Base-by-base conservation (phyloP, 116 monocot genomes). In the Posidonia oceanica region DNA sequence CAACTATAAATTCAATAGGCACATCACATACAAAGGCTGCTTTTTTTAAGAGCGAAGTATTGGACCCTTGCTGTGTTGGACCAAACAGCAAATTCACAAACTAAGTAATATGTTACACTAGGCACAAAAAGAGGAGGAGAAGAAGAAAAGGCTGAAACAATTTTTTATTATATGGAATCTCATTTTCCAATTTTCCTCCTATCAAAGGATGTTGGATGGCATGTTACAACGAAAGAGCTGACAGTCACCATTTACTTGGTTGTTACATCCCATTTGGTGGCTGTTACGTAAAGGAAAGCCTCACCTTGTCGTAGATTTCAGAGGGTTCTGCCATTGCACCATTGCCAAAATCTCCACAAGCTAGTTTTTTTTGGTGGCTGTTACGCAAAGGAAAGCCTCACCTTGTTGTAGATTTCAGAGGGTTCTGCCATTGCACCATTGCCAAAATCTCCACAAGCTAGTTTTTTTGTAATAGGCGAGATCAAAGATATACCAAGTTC, bases 361-460 rank as follows among this genome's bases (percentile, higher is more conserved):
- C 95, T 57, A 96, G 54, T 71, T 61, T 80, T 73, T 88, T 29
- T 29, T 29, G 1, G 29, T 29, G 29, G 29, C 29, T 29, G 29
- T 29, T 29, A 29, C 1, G 29, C 29, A 1, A 29, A 29, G 29
- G 29, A 29, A 36, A 52, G 29, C 36, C 68, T 68, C 61, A 96
- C 83, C 14, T 79, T 74, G 17, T 64, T 67, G 51, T 76, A 74
- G 42, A 96, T 91, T 4, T 40, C 72, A 40, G 86, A 81, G 56
- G 88, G 91, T 59, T 96, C 95, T 58, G 95, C 95, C 95, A 91
- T 91, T 18, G 95, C 91, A 7, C 91, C 95, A 53, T 86, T 88
- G 20, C 91, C 95, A 77, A 79, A 85, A 71, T 96, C 95, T 14
- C 95, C 91, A 44, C 95, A 96, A 38, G 91, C 95, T 53, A 96